Evolutionary conservation across 1,139 yeast species (phyloP).

Genomic region (Waltiozyma sp.): DNA sequence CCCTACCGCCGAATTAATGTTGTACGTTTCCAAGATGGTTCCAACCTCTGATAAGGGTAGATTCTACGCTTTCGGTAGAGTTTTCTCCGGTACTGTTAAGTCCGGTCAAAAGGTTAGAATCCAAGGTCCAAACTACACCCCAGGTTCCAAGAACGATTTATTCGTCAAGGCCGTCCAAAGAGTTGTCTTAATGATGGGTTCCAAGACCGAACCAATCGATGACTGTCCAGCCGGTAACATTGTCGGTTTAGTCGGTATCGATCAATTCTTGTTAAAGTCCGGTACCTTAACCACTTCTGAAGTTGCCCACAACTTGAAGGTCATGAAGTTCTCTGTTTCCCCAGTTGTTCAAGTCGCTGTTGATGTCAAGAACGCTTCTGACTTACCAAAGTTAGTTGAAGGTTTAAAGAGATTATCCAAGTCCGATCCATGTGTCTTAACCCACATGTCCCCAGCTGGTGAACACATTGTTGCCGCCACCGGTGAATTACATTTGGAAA

Average conservation of each 20-base stretch:
- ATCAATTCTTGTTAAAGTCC: slow-evolving; percentile 97
- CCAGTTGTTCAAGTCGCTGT: slow-evolving; percentile 99
- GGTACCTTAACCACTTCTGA: slow-evolving; percentile 98
- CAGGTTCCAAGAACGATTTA: slow-evolving; percentile 96
- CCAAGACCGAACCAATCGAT: slow-evolving; percentile 95
- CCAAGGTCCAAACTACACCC: slow-evolving; percentile 99
- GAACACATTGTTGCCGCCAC: slow-evolving; percentile 99
- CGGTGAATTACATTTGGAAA: slow-evolving; percentile 99
- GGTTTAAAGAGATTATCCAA: slow-evolving; percentile 99
- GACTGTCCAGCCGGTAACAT: slow-evolving; percentile 99
- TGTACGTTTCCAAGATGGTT: slow-evolving; percentile 99
- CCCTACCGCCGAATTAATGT: slow-evolving; percentile 97
- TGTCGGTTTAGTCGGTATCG: slow-evolving; percentile 99
- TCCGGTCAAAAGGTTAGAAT: slow-evolving; percentile 99
- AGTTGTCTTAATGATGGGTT: slow-evolving; percentile 99
- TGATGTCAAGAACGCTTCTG: slow-evolving; percentile 99
- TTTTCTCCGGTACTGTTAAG: slow-evolving; percentile 98
- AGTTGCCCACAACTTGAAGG: slow-evolving; percentile 98
- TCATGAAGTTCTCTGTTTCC: slow-evolving; percentile 99
- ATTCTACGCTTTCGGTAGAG: slow-evolving; percentile 99
- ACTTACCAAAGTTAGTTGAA: slow-evolving; percentile 98
- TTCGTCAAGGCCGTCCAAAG: slow-evolving; percentile 97
- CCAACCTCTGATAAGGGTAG: slow-evolving; percentile 99
- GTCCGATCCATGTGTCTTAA: slow-evolving; percentile 97
- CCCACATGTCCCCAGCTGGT: slow-evolving; percentile 86